phyloP scores from a whole-genome alignment of 345 rosid genomes.

The Schrenkiella parvula region DNA sequence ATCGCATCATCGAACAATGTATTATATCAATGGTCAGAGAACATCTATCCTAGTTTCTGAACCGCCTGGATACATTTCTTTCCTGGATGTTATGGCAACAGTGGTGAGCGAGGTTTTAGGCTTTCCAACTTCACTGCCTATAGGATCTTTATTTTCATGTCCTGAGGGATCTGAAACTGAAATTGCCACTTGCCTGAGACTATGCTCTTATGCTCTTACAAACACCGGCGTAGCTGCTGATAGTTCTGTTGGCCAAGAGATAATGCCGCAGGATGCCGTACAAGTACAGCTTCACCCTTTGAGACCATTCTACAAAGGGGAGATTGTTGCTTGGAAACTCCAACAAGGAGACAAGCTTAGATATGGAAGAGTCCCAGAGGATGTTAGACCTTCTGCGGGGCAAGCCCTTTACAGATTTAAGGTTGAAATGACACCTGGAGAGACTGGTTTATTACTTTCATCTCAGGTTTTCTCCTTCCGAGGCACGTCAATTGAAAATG shows the following conservation, averaged over 20 bases:
- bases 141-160: slow-evolving; percentile 67
- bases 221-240: slow-evolving; percentile 37
- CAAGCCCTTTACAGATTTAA: slow-evolving; percentile 82
- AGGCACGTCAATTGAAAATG: slow-evolving; percentile 52
- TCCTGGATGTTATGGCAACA: slow-evolving; percentile 68
- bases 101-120: slow-evolving; percentile 81
- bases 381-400: slow-evolving; percentile 89
- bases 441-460: slow-evolving; percentile 63
- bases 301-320: slow-evolving; percentile 92
- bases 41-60: slow-evolving; percentile 68
- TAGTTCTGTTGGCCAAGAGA: slow-evolving; percentile 63
- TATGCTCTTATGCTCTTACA: slow-evolving; percentile 52
- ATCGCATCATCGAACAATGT: slow-evolving; percentile 59
- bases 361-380: slow-evolving; percentile 91
- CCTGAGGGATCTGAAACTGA: slow-evolving; percentile 78
- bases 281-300: slow-evolving; percentile 87
- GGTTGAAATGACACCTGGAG: slow-evolving; percentile 73
- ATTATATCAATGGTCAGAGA: slow-evolving; percentile 51
- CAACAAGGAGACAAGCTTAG: slow-evolving; percentile 77
- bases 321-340: slow-evolving; percentile 82
- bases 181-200: slow-evolving; percentile 50
- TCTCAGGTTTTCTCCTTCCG: slow-evolving; percentile 92
- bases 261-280: slow-evolving; percentile 73
- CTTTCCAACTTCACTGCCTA: slow-evolving; percentile 61
- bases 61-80: slow-evolving; percentile 71